Evolutionary conservation across 768 basidiomycete species (phyloP).

Genomic region (Tricholoma matsutake): DNA sequence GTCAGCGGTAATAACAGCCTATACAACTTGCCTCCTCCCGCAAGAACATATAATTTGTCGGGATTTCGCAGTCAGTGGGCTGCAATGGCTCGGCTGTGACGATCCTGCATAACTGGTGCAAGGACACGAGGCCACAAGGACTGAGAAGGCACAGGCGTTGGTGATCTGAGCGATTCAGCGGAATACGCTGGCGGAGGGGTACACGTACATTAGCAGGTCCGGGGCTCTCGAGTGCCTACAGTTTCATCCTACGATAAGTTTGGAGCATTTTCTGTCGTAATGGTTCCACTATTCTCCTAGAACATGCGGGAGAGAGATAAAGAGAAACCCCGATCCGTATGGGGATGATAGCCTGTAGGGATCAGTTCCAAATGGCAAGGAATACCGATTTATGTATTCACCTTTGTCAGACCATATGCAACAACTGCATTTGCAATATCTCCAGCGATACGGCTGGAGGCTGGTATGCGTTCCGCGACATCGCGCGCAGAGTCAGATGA

Average conservation of each 20-base stretch:
- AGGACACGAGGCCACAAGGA: no score
- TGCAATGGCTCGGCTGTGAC: no score
- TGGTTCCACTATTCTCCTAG: slow-evolving; percentile 64
- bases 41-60: no score
- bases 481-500: slow-evolving; percentile 24
- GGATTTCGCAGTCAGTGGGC: no score
- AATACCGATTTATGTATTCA: slow-evolving; percentile 26
- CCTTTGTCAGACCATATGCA: slow-evolving; percentile 82
- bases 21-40: no score
- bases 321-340: slow-evolving; percentile 68
- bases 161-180: no score
- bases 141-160: no score
- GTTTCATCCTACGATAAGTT: slow-evolving; percentile 25
- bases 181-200: no score
- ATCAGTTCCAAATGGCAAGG: background rate
- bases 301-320: slow-evolving; percentile 72
- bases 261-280: slow-evolving; percentile 37
- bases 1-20: no score
- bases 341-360: slow-evolving; percentile 65
- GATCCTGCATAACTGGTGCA: no score
- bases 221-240: background rate
- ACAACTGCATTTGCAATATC: slow-evolving; percentile 81
- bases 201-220: no score
- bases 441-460: slow-evolving; percentile 51
- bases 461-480: slow-evolving; percentile 20